These are phyloP conservation scores for Colletotrichum truncatum DNA, from an alignment of 2,329 filamentous ascomycete genomes.

Conservation along the genomic window DNA sequence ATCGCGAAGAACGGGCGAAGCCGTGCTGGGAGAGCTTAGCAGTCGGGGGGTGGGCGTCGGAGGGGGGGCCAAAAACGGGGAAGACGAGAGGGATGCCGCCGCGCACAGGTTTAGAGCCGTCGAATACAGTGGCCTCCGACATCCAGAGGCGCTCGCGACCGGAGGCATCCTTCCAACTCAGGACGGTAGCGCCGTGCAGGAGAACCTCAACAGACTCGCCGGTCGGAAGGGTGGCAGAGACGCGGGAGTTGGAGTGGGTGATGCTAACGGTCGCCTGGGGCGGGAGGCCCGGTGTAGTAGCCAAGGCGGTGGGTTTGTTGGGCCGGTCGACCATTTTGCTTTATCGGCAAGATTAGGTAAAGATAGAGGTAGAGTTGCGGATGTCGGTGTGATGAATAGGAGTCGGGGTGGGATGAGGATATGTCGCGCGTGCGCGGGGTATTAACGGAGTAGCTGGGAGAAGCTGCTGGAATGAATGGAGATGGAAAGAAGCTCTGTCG, in stretches of 20 bases:
- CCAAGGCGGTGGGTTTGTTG: constrained; percentile 83
- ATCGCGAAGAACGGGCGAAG: constrained; percentile 87
- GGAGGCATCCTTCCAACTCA: constrained; percentile 87
- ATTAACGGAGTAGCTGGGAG: not conserved
- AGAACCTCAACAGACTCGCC: constrained; percentile 88
- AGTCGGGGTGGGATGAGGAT: not conserved
- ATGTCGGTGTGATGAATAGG: not conserved
- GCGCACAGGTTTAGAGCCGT: constrained; percentile 88
- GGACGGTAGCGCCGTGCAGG: constrained; percentile 91
- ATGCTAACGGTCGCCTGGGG: constrained; percentile 82
- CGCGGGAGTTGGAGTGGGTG: constrained; percentile 73
- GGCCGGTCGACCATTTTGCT: constrained; percentile 78
- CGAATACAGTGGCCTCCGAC: constrained; percentile 80
- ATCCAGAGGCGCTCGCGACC: constrained; percentile 88
- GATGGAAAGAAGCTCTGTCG: not conserved
- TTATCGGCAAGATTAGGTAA: not conserved
- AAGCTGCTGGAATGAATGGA: not conserved
- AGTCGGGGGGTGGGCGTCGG: constrained; percentile 76
- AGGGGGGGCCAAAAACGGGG: constrained; percentile 88
- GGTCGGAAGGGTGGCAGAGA: constrained; percentile 83
- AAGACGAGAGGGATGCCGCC: constrained; percentile 95
- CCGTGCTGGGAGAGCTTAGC: constrained; percentile 89
- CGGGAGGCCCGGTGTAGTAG: constrained; percentile 76
- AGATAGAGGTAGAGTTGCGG: not conserved
- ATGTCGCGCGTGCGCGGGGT: constrained; percentile 4